Base-by-base conservation (phyloP, 441 rosid species). In the Populus tomentosa region DNA sequence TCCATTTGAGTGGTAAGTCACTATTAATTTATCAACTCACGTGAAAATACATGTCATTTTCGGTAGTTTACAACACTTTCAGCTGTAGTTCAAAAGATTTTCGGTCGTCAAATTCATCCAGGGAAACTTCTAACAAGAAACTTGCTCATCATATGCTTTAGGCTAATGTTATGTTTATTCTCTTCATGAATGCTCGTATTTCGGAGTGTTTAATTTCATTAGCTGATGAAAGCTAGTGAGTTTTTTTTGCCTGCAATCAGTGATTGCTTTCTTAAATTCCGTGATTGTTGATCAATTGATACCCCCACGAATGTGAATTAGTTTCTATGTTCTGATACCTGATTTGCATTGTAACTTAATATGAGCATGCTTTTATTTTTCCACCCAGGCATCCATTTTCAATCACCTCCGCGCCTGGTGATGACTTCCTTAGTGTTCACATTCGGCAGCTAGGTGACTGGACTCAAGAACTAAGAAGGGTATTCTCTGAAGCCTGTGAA, bases 321-420 rank as follows among this genome's bases (percentile, higher is more conserved):
- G 21, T 62, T 23, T 64, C 32, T 46, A 32, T 36, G 65, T 7
- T 73, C 26, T 59, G 24, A 59, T n/a, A 3, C 13, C 66, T 30
- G 30, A 24, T 24, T 7, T 40, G 16, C 32, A 30, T 30, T 30
- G 32, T 30, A 32, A n/a, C 62, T 30, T 28, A 23, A 70, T 10
- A 38, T 40, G 30, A 18, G 65, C 14, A 11, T 63, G 5, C 42
- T 59, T 21, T 69, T 50, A 0, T 35, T 33, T 59, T 70, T 82
- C 46, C 20, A 50, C 67, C 32, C 90, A 95, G 99, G 99, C 99
- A 95, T 87, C 99, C 99, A 42, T 95, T 95, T 88, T 95, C 99
- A 21, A 92, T 95, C 70, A 95, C 99, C 38, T 93, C 99, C 24
- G 93, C 97, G 50, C 99, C 99, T 65, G 94, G 87, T 38, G 96